phyloP scores from a whole-genome alignment of 495 filamentous ascomycete genomes.

The Aspergillus heteromorphus region DNA sequence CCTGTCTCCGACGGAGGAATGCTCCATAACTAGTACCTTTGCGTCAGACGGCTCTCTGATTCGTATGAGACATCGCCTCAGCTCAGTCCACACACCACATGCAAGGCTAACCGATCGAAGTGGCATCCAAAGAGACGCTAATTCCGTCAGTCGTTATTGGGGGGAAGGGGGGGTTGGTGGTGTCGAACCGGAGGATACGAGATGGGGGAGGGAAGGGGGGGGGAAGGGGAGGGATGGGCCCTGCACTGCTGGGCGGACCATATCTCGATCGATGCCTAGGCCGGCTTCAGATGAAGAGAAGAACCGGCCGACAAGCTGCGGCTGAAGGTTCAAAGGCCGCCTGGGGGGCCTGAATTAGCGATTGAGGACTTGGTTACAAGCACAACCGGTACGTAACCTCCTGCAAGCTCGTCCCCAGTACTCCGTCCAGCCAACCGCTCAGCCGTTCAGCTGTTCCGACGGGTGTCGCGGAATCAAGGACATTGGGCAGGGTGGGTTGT shows the following conservation, averaged over 20 bases:
- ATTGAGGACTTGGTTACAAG: no score
- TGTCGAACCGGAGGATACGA: not conserved
- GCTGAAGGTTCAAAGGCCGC: not conserved
- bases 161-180: not conserved
- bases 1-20: not conserved
- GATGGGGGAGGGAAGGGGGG: no score
- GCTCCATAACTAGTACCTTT: not conserved
- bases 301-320: not conserved
- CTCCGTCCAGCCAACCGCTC: no score
- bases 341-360: no score
- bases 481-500: not conserved
- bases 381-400: no score
- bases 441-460: no score
- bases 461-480: no score
- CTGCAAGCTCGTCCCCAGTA: no score
- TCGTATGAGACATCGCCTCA: constrained; percentile 1
- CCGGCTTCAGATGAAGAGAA: not conserved
- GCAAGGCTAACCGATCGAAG: not conserved
- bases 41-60: not conserved
- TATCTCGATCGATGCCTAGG: not conserved
- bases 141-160: not conserved
- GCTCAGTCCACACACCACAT: not conserved
- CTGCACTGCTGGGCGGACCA: not conserved
- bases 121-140: not conserved
- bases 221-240: not conserved